phyloP scores from a whole-genome alignment of 768 basidiomycete species.

The Naganishia vaughanmartiniae region DNA sequence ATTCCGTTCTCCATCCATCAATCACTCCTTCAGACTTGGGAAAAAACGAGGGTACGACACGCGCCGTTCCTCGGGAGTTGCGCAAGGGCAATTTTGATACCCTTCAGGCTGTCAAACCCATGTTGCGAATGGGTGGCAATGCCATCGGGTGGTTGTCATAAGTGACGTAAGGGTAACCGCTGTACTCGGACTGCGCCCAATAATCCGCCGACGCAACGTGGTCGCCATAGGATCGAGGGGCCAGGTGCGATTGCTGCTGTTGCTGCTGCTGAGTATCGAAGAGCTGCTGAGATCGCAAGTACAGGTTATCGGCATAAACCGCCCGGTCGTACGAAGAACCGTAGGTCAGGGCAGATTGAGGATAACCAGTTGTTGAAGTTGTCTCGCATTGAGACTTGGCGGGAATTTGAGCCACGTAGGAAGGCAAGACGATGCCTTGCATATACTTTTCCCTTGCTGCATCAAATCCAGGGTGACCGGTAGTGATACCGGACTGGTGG shows the following conservation, averaged over 20 bases:
- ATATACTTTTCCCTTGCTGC: slow-evolving; percentile 23
- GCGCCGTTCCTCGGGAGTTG: neutral
- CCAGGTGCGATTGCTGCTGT: slow-evolving; percentile 1
- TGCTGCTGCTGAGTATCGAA: slow-evolving; percentile 11
- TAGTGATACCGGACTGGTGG: slow-evolving; percentile 1
- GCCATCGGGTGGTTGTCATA: slow-evolving; percentile 25
- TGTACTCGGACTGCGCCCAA: slow-evolving; percentile 19
- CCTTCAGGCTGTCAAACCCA: slow-evolving; percentile 20
- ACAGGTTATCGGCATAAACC: slow-evolving; percentile 16
- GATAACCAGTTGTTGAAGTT: slow-evolving; percentile 15
- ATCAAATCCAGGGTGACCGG: slow-evolving; percentile 17
- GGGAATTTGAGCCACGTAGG: slow-evolving; percentile 10
- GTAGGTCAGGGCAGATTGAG: slow-evolving; percentile 2
- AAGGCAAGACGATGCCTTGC: slow-evolving; percentile 12
- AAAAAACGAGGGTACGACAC: neutral
- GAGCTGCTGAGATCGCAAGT: slow-evolving; percentile 26
- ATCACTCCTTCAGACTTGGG: slow-evolving; percentile 15
- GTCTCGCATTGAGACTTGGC: slow-evolving; percentile 13
- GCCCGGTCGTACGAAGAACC: slow-evolving; percentile 18
- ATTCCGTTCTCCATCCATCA: slow-evolving; percentile 8
- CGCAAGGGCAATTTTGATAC: slow-evolving; percentile 8
- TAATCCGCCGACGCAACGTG: slow-evolving; percentile 3
- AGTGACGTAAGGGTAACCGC: slow-evolving; percentile 12
- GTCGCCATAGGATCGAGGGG: neutral
- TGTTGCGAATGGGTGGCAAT: slow-evolving; percentile 22